These are phyloP conservation scores for Agaricales sp. DNA, from an alignment of 1,284 basidiomycete genomes.

Conservation along the genomic window DNA sequence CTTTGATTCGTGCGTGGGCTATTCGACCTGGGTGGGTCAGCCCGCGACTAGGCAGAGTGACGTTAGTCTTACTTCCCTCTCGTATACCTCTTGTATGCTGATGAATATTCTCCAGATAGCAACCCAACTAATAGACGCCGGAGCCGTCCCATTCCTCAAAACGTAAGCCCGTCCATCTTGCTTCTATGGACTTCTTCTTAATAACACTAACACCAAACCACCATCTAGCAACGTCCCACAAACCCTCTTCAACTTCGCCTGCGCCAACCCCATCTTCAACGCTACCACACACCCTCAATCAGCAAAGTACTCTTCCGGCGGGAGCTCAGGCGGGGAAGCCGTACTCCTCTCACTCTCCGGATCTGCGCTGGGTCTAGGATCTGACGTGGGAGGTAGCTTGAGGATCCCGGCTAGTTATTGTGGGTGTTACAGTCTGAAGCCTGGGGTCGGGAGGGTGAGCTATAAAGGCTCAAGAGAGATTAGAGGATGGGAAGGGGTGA, in stretches of 20 bases:
- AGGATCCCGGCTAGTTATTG: constrained; percentile 77
- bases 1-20: constrained; percentile 65
- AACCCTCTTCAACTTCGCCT: constrained; percentile 83
- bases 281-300: constrained; percentile 65
- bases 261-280: constrained; percentile 78
- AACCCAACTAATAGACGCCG: constrained; percentile 32
- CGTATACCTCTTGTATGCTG: no score
- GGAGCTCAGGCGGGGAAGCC: constrained; percentile 73
- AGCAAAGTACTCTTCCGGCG: constrained; percentile 57
- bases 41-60: constrained; percentile 48
- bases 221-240: constrained; percentile 51
- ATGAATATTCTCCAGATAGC: constrained; percentile 30
- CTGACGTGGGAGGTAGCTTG: constrained; percentile 68
- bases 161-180: constrained; percentile 15
- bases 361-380: constrained; percentile 68
- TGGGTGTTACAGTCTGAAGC: constrained; percentile 77
- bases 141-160: constrained; percentile 37
- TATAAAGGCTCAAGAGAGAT: constrained; percentile 33
- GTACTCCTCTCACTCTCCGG: constrained; percentile 72
- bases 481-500: constrained; percentile 61
- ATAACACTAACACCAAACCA: constrained; percentile 28
- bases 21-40: constrained; percentile 54
- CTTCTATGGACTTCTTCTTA: neutral
- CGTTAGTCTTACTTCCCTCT: constrained; percentile 26
- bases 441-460: constrained; percentile 45